phyloP scores from a whole-genome alignment of 306 rosid species.

The Pueraria montana region DNA sequence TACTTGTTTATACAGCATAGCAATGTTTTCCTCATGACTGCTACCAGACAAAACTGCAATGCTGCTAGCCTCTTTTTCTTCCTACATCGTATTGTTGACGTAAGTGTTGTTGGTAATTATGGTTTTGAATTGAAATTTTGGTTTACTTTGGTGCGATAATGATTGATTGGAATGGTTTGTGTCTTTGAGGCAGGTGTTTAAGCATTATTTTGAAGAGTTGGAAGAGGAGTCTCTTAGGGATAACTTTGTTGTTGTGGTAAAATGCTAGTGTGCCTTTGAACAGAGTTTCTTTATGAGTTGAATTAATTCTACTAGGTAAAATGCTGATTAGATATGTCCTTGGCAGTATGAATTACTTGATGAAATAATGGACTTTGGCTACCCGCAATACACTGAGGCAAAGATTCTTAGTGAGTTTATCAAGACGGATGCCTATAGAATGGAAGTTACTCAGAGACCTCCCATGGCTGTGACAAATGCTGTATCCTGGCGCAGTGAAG shows the following conservation, averaged over 20 bases:
- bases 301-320: conserved; percentile 1
- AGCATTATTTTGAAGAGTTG: conserved; percentile 95
- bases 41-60: conserved; percentile 97
- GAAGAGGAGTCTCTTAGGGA: conserved; percentile 99
- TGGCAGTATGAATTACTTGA: conserved; percentile 93
- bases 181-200: conserved; percentile 77
- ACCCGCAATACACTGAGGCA: conserved; percentile 97
- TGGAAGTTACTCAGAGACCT: conserved; percentile 98
- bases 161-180: conserved; percentile 14
- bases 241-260: conserved; percentile 99
- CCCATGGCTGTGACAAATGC: conserved; percentile 99
- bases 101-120: conserved; percentile 56
- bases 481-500: conserved; percentile 99
- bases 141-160: background rate
- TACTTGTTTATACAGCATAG: conserved; percentile 97
- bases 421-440: conserved; percentile 98
- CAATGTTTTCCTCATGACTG: conserved; percentile 89
- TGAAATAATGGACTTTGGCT: conserved; percentile 99
- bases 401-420: conserved; percentile 96
- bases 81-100: conserved; percentile 92
- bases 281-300: conserved; percentile 2
- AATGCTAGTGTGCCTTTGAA: conserved; percentile 19
- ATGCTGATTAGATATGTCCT: conserved; percentile 32
- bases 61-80: conserved; percentile 96
- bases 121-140: conserved; percentile 21